Base-by-base conservation (phyloP, 257 asterid species). In the Sherardia arvensis region DNA sequence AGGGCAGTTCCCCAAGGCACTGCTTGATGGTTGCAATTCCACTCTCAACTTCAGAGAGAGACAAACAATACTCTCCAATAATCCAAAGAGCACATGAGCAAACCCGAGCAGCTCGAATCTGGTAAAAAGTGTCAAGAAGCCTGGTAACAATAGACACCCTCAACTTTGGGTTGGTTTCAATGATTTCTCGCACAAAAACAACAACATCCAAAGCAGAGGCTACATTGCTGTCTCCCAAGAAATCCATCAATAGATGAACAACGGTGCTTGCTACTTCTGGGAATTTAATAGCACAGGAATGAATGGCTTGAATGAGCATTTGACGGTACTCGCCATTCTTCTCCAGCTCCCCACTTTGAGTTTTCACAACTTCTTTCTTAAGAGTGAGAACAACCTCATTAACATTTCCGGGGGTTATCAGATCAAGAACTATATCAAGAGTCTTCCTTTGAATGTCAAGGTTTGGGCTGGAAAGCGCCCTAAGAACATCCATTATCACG, bases 211-310 rank as follows among this genome's bases (percentile, higher is more conserved):
- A 73, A 0, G 97, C 96, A 51, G 97, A 91, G 59, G 95, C 95
- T 10, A 87, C 85, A 66, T 87, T 91, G 86, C 74, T 91, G 78
- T 91, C 97, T 65, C 97, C 97, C 85, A 91, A 76, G 87, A 91
- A 91, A 79, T 91, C 97, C 97, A 91, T 91, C 84, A 91, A 77
- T 64, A 91, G 71, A 70, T 91, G 97, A 56, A 91, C 97, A 66
- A 91, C 97, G 3, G 97, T 91, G 79, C 94, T 91, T 64, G 97
- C 97, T 22, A 91, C 97, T 72, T 87, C 97, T 23, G 97, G 96
- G 82, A 91, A 91, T 76, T 87, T 91, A 64, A 91, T 82, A 3
- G 97, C 97, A 77, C 97, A 91, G 14, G 89, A 84, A 85, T 91
- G 97, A 64, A 91, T 91, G 51, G 97, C 95, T 84, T 91, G 96